Evolutionary conservation across 352 stramenopile species (phyloP).

Genomic region (Phytophthora niederhauseri): DNA sequence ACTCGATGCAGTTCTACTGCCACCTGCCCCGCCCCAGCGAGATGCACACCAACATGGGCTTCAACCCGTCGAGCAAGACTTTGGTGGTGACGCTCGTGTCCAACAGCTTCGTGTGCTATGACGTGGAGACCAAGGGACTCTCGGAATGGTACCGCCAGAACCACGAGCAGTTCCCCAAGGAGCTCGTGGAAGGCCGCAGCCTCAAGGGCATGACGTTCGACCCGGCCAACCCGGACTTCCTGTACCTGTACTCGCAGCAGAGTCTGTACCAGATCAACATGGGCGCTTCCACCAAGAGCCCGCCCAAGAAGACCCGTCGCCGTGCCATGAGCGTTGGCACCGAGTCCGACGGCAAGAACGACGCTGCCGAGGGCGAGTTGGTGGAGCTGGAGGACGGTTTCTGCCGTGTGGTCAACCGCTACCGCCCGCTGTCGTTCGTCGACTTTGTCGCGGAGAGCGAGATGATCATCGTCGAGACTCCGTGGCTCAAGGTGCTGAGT

Average conservation of each 20-base stretch:
- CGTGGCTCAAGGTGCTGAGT: slow-evolving; percentile 88
- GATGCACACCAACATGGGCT: slow-evolving; percentile 82
- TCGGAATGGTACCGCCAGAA: slow-evolving; percentile 77
- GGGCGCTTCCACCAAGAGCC: slow-evolving; percentile 37
- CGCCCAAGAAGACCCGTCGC: slow-evolving; percentile 54
- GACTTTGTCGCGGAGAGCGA: slow-evolving; percentile 81
- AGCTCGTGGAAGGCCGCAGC: slow-evolving; percentile 72
- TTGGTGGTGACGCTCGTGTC: slow-evolving; percentile 83
- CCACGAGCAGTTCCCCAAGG: slow-evolving; percentile 75
- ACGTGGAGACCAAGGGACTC: slow-evolving; percentile 81
- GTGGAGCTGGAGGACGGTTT: slow-evolving; percentile 70
- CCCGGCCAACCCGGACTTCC: slow-evolving; percentile 69
- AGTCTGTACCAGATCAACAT: slow-evolving; percentile 90
- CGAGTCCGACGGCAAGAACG: slow-evolving; percentile 62
- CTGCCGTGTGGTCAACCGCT: slow-evolving; percentile 82
- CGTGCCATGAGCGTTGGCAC: slow-evolving; percentile 62
- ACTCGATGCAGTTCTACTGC: slow-evolving; percentile 87
- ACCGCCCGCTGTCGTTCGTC: slow-evolving; percentile 85
- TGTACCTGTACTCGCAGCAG: slow-evolving; percentile 83
- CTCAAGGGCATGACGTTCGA: slow-evolving; percentile 86
- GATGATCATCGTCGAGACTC: slow-evolving; percentile 83
- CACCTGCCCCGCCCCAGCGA: slow-evolving; percentile 64
- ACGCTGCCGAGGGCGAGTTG: slow-evolving; percentile 61
- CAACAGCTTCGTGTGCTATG: slow-evolving; percentile 88
- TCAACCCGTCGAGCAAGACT: slow-evolving; percentile 76